Base-by-base conservation (phyloP, 1,284 basidiomycete genomes). In the Cystobasidium slooffiae region DNA sequence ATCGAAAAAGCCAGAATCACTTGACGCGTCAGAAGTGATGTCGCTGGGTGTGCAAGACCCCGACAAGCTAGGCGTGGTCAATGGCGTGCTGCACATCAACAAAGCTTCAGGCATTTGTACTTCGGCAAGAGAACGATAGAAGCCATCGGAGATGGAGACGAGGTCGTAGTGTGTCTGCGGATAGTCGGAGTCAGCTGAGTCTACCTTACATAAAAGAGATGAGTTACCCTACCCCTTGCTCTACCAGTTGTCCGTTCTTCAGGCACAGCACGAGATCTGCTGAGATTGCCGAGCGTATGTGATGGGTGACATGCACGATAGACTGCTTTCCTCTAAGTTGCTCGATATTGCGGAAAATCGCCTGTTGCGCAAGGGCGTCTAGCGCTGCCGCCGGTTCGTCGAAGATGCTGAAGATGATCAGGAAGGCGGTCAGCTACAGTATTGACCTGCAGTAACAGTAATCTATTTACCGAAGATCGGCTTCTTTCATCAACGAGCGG, bases 311-410 rank as follows among this genome's bases (percentile, higher is more conserved):
- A 37, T 63, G 61, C n/a, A 63, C 61, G 14, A 63, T 63, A 5
- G 61, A 47, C 22, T 63, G 61, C 20, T 49, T 63, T 14, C 61
- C 61, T 49, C 61, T 20, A 7, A 63, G 16, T 8, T 63, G 43
- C 6, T 63, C 61, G 12, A 63, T 63, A 37, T 63, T 63, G 9
- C 41, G 46, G 24, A 63, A 63, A 7, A 63, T 49, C 12, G 61
- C 61, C 47, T 24, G 43, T n/a, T 63, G 61, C 16, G 61, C 61
- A n/a, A 63, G 61, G 9, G 61, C 61, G 18, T 63, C 61, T 63
- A 63, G 20, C 12, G 61, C 61, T 1, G 61, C 61, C 14, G 61
- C 61, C 46, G 61, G 61, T 41, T 63, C 61, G 24, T 63, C 61
- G 61, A 63, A 63, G 31, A 63, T 49, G 9, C 61, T 63, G 22